Conservation (phyloP, 1,284 basidiomycete genomes). For the Rhizoctonia solani region DNA sequence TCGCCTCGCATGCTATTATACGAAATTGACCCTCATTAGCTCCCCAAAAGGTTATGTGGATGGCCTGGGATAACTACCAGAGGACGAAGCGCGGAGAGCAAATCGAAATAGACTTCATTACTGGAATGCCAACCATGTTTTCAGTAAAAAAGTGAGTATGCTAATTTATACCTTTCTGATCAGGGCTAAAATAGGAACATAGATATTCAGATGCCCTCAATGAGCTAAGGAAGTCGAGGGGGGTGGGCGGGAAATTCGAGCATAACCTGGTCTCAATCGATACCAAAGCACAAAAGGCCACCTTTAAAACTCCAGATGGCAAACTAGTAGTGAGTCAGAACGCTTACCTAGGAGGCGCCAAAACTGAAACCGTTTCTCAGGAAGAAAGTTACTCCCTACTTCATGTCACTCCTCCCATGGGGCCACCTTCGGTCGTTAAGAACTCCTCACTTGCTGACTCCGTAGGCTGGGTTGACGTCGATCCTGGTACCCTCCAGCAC, state of each 20-base stretch:
- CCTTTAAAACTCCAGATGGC: constrained; percentile 78
- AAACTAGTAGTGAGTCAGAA: constrained; percentile 47
- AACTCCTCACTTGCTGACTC: constrained; percentile 76
- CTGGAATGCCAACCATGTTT: constrained; percentile 96
- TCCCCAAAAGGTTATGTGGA: constrained; percentile 94
- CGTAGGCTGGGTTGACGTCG: constrained; percentile 86
- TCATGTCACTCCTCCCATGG: constrained; percentile 92
- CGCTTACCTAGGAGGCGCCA: background rate
- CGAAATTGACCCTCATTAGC: constrained; percentile 51
- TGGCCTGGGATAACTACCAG: constrained; percentile 81
- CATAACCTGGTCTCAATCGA: constrained; percentile 85
- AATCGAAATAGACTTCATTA: constrained; percentile 81
- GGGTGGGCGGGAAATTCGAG: constrained; percentile 78
- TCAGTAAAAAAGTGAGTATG: constrained; percentile 49
- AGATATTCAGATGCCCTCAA: constrained; percentile 92
- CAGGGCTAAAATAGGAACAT: constrained; percentile 1
- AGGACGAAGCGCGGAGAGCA: constrained; percentile 61
- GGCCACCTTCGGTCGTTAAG: constrained; percentile 83
- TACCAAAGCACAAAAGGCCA: constrained; percentile 70
- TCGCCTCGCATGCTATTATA: background rate
- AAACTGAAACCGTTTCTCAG: background rate
- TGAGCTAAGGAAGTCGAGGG: constrained; percentile 74
- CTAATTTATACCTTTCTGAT: background rate
- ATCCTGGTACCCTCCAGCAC: constrained; percentile 80
- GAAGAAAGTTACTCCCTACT: constrained; percentile 81